Evolutionary conservation across 768 basidiomycete genomes (phyloP).

Genomic region (Dioszegia aurantiaca): DNA sequence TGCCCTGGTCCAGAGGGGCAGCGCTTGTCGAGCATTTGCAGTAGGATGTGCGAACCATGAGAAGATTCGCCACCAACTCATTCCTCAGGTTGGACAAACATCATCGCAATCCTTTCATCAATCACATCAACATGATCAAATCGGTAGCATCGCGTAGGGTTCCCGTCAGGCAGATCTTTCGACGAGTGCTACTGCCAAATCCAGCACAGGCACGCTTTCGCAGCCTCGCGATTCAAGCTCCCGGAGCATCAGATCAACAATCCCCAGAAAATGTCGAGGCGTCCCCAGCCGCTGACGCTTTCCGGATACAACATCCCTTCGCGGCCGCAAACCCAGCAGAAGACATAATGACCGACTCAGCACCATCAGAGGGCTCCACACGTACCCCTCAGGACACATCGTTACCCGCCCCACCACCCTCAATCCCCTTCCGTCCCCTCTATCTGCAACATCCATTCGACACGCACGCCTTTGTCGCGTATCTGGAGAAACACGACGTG

Average conservation of each 20-base stretch:
- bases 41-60: not conserved
- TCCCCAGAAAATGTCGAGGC: not conserved
- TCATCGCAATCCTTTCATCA: no score
- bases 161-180: not conserved
- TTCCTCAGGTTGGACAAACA: not conserved
- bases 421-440: conserved; percentile 4
- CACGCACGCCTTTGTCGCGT: conserved; percentile 53
- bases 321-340: not conserved
- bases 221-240: not conserved
- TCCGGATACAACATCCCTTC: conserved; percentile 5
- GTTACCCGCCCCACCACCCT: conserved; percentile 5
- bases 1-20: no score
- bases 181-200: not conserved
- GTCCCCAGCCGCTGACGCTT: not conserved
- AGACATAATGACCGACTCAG: not conserved
- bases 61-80: not conserved
- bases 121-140: no score
- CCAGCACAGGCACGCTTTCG: not conserved
- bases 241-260: not conserved
- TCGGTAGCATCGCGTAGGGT: no score
- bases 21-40: not conserved
- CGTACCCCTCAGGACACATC: not conserved
- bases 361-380: not conserved
- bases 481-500: conserved; percentile 50
- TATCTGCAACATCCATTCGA: conserved; percentile 52